phyloP scores from a whole-genome alignment of 495 filamentous ascomycete genomes.

The Podospora anserina region DNA sequence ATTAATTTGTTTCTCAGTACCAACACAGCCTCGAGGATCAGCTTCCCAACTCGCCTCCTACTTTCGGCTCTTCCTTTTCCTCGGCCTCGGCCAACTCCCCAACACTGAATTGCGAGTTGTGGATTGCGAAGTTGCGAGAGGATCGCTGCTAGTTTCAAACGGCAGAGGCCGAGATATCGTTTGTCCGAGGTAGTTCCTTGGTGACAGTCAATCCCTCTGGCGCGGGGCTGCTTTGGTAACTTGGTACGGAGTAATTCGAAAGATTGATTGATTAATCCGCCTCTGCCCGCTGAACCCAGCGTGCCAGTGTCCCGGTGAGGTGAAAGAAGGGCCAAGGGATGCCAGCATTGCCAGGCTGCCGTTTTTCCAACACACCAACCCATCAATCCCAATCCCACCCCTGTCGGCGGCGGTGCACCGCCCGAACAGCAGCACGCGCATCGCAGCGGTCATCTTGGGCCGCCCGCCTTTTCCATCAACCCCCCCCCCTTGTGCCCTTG shows the following conservation, averaged over 20 bases:
- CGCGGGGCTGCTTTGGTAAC: not conserved
- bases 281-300: conserved; percentile 7
- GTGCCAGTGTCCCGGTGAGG: conserved; percentile 15
- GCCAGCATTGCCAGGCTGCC: conserved; percentile 30
- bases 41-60: not conserved
- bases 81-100: not conserved
- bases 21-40: conserved; percentile 5
- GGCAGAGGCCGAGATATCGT: not conserved
- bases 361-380: conserved; percentile 29
- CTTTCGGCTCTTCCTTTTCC: not conserved
- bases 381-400: conserved; percentile 17
- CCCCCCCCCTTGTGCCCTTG: conserved; percentile 1
- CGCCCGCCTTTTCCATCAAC: conserved; percentile 10
- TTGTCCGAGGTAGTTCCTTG: not conserved
- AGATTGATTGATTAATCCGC: not conserved
- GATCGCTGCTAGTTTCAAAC: not conserved
- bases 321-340: conserved; percentile 16
- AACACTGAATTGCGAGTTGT: conserved; percentile 1
- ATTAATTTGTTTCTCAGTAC: not conserved
- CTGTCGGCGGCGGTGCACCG: conserved; percentile 28
- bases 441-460: conserved; percentile 12
- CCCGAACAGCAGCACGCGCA: conserved; percentile 6
- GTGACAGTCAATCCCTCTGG: too few species aligned
- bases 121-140: conserved; percentile 2
- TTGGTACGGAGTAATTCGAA: not conserved